Evolutionary conservation across 225 moss, liverwort and hornwort species (phyloP).

Genomic region (Sphagnum contortum): DNA sequence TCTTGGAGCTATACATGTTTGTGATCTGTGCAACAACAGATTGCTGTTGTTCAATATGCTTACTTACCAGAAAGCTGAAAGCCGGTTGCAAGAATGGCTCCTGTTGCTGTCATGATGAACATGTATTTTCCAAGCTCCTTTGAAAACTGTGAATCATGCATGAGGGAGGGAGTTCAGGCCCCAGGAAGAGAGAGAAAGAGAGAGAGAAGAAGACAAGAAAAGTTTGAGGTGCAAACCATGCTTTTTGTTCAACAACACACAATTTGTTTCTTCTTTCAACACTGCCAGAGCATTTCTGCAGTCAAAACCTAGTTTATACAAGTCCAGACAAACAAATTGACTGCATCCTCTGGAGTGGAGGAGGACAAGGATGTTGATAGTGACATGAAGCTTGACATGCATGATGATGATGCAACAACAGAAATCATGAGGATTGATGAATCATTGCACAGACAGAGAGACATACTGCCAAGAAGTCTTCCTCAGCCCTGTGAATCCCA

Average conservation of each 20-base stretch:
- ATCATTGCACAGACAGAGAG: not conserved
- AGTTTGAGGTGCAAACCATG: not conserved
- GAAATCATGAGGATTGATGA: slow-evolving; percentile 3
- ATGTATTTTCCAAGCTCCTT: slow-evolving; percentile 85
- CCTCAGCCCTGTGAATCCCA: slow-evolving; percentile 71
- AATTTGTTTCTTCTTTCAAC: not conserved
- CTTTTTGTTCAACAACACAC: not conserved
- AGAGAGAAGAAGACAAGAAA: not conserved
- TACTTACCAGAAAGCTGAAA: slow-evolving; percentile 69
- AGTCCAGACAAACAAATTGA: not conserved
- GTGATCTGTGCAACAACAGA: no score
- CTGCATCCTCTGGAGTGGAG: slow-evolving; percentile 1
- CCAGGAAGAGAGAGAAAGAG: not conserved
- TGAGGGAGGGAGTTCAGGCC: not conserved
- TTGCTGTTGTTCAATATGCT: not conserved
- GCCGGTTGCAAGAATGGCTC: slow-evolving; percentile 79
- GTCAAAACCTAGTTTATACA: not conserved
- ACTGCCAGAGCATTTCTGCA: not conserved
- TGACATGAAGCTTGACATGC: not conserved
- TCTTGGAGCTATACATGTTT: no score
- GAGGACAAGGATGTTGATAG: not conserved
- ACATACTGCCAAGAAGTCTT: slow-evolving; percentile 80
- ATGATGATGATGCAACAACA: not conserved
- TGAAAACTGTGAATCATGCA: slow-evolving; percentile 44
- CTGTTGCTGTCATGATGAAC: slow-evolving; percentile 76